phyloP scores from a whole-genome alignment of 495 filamentous ascomycete genomes.

The Barbatosphaeria neglecta region DNA sequence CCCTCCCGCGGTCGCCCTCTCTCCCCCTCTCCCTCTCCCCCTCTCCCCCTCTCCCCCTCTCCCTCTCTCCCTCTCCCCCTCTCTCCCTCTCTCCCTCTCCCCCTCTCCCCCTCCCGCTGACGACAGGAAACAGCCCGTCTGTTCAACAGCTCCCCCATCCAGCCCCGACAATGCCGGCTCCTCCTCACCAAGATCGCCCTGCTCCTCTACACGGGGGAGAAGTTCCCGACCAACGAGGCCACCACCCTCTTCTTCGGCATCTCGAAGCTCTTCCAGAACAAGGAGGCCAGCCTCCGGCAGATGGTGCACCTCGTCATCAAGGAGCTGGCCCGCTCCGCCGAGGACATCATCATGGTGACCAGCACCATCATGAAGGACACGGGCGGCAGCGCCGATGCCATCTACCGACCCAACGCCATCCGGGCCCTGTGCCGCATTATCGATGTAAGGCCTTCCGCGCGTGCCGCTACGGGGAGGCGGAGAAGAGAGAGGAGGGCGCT shows the following conservation, averaged over 20 bases:
- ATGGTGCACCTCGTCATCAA: conserved; percentile 98
- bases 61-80: too few species aligned
- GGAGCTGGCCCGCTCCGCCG: conserved; percentile 89
- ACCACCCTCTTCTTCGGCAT: conserved; percentile 99
- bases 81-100: conserved; percentile 4
- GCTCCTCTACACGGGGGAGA: conserved; percentile 92
- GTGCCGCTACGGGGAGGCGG: too few species aligned
- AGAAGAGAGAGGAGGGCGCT: too few species aligned
- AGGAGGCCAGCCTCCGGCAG: conserved; percentile 93
- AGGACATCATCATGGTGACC: conserved; percentile 99
- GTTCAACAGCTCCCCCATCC: conserved; percentile 94
- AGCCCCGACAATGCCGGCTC: conserved; percentile 86
- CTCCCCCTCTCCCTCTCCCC: too few species aligned
- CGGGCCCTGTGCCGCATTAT: conserved; percentile 93
- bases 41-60: too few species aligned
- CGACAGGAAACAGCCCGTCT: conserved; percentile 79
- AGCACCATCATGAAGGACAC: conserved; percentile 99
- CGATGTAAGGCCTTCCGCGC: conserved; percentile 64
- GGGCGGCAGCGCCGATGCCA: conserved; percentile 83
- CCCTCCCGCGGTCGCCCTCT: too few species aligned
- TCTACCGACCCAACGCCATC: conserved; percentile 96
- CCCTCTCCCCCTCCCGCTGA: conserved; percentile 3
- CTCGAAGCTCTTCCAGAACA: conserved; percentile 99
- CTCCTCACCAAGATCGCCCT: conserved; percentile 96
- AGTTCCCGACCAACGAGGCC: conserved; percentile 92